Evolutionary conservation across 129 eudicot genomes (phyloP).

Genomic region (Flaveria sonorensis): DNA sequence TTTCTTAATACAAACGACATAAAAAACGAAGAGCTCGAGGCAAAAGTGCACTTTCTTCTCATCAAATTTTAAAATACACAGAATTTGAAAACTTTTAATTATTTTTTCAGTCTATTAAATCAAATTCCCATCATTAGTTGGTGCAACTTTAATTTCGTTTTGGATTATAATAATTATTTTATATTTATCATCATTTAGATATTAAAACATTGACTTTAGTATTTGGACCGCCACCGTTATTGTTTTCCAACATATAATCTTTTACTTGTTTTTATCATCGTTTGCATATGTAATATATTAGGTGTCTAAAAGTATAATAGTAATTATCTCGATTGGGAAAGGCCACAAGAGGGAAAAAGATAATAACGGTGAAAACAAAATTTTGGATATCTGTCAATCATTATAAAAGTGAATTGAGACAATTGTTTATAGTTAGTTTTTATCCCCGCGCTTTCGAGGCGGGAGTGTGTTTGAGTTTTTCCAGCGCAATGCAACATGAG

Average conservation of each 20-base stretch:
- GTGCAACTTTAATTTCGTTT: conserved; percentile 24
- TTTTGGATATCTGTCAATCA: too few species aligned
- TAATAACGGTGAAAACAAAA: neutral
- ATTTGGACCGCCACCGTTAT: conserved; percentile 30
- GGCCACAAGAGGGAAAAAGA: neutral
- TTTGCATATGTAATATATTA: neutral
- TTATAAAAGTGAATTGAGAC: too few species aligned
- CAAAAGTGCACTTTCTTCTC: too few species aligned
- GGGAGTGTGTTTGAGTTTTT: too few species aligned
- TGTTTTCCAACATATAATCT: conserved; percentile 21
- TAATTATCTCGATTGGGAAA: neutral
- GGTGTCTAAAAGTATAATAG: conserved; percentile 30
- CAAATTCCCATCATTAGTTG: conserved; percentile 17
- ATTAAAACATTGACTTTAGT: conserved; percentile 12
- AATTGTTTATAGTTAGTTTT: too few species aligned
- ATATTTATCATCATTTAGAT: conserved; percentile 6
- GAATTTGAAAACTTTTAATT: conserved; percentile 12
- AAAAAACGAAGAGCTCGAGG: too few species aligned
- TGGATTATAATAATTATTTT: conserved; percentile 25
- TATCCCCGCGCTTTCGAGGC: too few species aligned
- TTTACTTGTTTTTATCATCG: conserved; percentile 4
- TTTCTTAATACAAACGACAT: too few species aligned
- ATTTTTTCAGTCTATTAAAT: neutral
- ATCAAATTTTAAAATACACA: neutral
- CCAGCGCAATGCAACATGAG: too few species aligned